Percentiles rank a stretch among this genome's conserved stretches.
phyloP scores from a whole-genome alignment of 495 filamentous ascomycete genomes.

The Massariosphaeria phaeospora region DNA sequence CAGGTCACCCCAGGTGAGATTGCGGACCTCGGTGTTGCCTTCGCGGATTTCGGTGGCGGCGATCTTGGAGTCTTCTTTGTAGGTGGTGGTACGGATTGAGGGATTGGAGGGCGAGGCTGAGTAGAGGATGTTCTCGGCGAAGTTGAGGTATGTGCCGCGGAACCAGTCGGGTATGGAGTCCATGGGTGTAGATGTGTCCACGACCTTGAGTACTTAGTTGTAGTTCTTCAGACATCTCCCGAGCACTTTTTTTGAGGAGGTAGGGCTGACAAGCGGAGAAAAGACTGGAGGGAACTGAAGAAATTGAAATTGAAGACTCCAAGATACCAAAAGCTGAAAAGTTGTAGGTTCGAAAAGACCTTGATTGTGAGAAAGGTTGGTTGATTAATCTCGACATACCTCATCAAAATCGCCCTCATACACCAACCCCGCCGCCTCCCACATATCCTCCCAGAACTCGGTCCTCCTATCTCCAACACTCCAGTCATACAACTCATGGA shows the following conservation, averaged over 20 bases:
- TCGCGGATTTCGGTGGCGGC: constrained; percentile 70
- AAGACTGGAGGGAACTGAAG: background rate
- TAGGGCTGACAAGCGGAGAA: background rate
- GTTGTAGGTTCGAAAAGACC: background rate
- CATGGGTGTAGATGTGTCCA: constrained; percentile 64
- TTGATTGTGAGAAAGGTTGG: background rate
- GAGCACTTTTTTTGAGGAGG: background rate
- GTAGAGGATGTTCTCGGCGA: constrained; percentile 60
- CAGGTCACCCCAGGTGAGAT: constrained; percentile 61
- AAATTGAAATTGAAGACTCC: background rate
- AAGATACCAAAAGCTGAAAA: background rate
- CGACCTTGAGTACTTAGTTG: constrained; percentile 39
- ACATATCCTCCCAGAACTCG: constrained; percentile 63
- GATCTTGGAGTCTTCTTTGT: constrained; percentile 66
- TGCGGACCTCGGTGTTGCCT: constrained; percentile 51
- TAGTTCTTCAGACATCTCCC: background rate
- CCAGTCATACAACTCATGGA: constrained; percentile 59
- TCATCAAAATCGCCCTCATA: constrained; percentile 47
- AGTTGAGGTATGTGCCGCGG: constrained; percentile 59
- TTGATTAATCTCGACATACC: constrained; percentile 20
- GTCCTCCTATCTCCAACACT: constrained; percentile 54
- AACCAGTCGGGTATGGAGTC: constrained; percentile 66
- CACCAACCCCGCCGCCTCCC: constrained; percentile 55
- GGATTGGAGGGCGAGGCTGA: constrained; percentile 38
- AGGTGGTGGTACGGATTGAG: constrained; percentile 40